A percentile compares a stretch with the other conserved stretches of the same genome.
phyloP scores from a whole-genome alignment of 2,329 filamentous ascomycete species.

The Passalora sequoiae region DNA sequence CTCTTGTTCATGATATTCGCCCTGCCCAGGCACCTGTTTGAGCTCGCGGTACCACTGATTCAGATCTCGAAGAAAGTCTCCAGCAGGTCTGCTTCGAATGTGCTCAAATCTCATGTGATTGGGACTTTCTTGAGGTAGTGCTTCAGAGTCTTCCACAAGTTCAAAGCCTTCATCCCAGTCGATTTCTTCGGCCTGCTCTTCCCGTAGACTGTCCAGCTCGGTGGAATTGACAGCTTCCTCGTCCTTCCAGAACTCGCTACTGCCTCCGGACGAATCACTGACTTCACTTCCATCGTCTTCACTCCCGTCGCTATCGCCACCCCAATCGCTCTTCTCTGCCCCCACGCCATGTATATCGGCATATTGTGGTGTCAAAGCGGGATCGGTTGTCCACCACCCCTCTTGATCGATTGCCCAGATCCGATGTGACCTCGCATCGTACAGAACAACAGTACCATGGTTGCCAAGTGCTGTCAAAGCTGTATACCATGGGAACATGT shows the following conservation, averaged over 20 bases:
- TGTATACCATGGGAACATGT: constrained; percentile 14
- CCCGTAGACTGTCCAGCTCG: constrained; percentile 5
- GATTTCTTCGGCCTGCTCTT: constrained; percentile 2
- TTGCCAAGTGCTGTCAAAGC: constrained; percentile 6
- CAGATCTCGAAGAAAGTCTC: constrained; percentile 13
- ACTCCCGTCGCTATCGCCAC: constrained; percentile 4
- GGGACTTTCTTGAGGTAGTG: constrained; percentile 3
- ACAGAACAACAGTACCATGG: constrained; percentile 8
- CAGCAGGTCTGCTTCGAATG: constrained; percentile 5
- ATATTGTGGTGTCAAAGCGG: background rate
- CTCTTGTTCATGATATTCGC: constrained; percentile 4
- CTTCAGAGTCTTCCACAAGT: constrained; percentile 5
- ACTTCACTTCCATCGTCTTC: background rate
- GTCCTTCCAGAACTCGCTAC: constrained; percentile 10
- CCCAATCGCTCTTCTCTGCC: constrained; percentile 12
- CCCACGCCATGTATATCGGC: background rate
- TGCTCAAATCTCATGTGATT: constrained; percentile 9
- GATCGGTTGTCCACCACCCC: constrained; percentile 8
- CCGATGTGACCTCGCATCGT: constrained; percentile 11
- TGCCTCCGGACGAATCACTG: constrained; percentile 3
- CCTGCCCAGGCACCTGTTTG: constrained; percentile 11
- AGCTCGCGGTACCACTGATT: constrained; percentile 14
- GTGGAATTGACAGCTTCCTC: background rate
- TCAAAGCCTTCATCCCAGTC: constrained; percentile 15
- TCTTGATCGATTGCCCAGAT: constrained; percentile 13